Evolutionary conservation across 805 yeast genomes (phyloP), one percentile per base, ranked within the genome.

Genomic region (Henningerozyma blattae): DNA sequence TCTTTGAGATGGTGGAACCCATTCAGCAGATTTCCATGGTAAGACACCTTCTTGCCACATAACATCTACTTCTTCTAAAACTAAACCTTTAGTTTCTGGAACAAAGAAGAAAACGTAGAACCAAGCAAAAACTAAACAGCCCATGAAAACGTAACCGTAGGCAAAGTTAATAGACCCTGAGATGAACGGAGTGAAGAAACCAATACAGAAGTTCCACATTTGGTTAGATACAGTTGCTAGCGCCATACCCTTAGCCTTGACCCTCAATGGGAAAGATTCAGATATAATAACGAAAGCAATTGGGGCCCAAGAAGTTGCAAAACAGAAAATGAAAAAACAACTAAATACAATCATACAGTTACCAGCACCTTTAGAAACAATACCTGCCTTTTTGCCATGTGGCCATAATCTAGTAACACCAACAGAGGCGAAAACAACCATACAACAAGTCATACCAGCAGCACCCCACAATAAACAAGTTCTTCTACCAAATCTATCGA

Each of bases 281-380:
- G 85, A 72, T 26, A 75, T 68, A 46, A 77, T 73, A 36, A 75
- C 76, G 59, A 65, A 78, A 32, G 72, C 75, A 48, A 72, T 70
- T 50, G 84, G 82, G 43, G 83, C 86, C 86, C 86, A 79, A 17
- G 84, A 73, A 32, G 77, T 70, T 24, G 86, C 86, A 50, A 78
- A 79, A 65, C 68, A 76, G 70, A 77, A 77, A 40, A 79, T 75
- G 64, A 65, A 79, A 51, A 79, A 62, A 64, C 84, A 76, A 15
- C 85, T 68, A 45, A 79, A 67, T 58, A 75, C 73, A 56, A 78
- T 76, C 84, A 78, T 75, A 38, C 74, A 78, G 52, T 73, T 59
- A 61, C 85, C 85, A 30, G 77, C 72, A 39, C 76, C 65, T 43
- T 64, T 65, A 22, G 70, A 59, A 9, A 49, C 33, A n/a, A 41